These are phyloP conservation scores for Telfairia occidentalis DNA, from an alignment of 331 rosid genomes.

Conservation along the genomic window DNA sequence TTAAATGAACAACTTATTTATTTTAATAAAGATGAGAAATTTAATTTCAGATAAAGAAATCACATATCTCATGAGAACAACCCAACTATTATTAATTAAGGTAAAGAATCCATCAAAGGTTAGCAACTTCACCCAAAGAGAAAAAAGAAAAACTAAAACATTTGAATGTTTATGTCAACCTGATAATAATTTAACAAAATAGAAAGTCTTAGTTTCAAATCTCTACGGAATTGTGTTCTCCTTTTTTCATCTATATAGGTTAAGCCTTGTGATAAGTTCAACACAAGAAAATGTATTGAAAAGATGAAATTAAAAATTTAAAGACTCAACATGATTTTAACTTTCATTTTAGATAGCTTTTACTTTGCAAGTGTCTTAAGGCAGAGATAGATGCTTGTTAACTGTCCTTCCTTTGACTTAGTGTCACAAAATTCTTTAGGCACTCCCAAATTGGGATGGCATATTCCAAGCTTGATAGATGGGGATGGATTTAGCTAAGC, in stretches of 20 bases:
- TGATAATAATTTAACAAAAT: too few species aligned
- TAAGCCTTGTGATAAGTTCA: background rate
- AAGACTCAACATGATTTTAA: background rate
- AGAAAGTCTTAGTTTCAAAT: background rate
- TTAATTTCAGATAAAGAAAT: too few species aligned
- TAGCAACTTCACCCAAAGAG: too few species aligned
- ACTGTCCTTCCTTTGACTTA: background rate
- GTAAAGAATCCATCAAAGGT: too few species aligned
- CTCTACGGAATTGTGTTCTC: background rate
- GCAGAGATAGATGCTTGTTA: background rate
- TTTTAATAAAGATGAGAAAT: too few species aligned
- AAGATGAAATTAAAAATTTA: too few species aligned
- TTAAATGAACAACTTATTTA: too few species aligned
- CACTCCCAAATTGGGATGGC: background rate
- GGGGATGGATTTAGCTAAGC: background rate
- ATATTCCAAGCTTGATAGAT: slow-evolving; percentile 12
- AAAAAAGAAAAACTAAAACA: too few species aligned
- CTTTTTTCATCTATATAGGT: background rate
- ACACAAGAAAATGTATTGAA: background rate
- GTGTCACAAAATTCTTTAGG: background rate
- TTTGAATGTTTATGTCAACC: too few species aligned
- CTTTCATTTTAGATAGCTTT: background rate
- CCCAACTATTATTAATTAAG: too few species aligned
- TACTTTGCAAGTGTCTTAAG: background rate
- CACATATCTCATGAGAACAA: too few species aligned